phyloP scores from a whole-genome alignment of 78 protist genomes.

The Polysphondylium violaceum region DNA sequence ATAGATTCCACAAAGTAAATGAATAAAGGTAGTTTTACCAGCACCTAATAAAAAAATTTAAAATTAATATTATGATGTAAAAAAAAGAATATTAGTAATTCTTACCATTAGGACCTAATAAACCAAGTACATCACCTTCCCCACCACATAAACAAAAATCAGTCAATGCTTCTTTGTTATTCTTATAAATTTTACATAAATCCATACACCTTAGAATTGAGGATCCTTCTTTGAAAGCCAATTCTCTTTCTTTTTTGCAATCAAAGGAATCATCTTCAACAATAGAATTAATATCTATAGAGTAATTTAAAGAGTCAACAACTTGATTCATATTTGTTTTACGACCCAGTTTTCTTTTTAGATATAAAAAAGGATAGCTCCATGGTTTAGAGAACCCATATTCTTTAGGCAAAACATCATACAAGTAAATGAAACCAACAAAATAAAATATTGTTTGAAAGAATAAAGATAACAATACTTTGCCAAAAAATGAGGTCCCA shows the following conservation, averaged over 20 bases:
- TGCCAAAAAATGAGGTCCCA: conserved; percentile 9
- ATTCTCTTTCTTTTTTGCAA: conserved; percentile 11
- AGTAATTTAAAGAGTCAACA: too few relatives aligned
- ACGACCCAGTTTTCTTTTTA: neutral
- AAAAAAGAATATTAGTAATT: too few relatives aligned
- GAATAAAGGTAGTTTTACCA: too few relatives aligned
- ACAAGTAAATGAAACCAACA: neutral
- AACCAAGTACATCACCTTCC: conserved; percentile 30
- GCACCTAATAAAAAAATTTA: too few relatives aligned
- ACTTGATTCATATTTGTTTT: neutral
- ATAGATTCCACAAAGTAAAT: too few relatives aligned
- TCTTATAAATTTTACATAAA: conserved; percentile 21
- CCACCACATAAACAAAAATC: conserved; percentile 23
- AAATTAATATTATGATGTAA: too few relatives aligned
- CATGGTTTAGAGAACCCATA: conserved; percentile 7
- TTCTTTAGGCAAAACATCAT: conserved; percentile 44
- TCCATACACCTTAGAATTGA: conserved; percentile 1
- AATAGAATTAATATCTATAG: too few relatives aligned
- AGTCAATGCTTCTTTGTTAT: conserved; percentile 8
- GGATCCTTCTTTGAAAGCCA: neutral
- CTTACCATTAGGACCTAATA: conserved; percentile 29
- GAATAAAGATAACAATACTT: neutral
- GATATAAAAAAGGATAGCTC: conserved; percentile 21
- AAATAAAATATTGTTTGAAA: conserved; percentile 14
- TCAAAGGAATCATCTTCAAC: conserved; percentile 44